Base-by-base conservation (phyloP, 306 rosid species). In the Citrullus colocynthis region DNA sequence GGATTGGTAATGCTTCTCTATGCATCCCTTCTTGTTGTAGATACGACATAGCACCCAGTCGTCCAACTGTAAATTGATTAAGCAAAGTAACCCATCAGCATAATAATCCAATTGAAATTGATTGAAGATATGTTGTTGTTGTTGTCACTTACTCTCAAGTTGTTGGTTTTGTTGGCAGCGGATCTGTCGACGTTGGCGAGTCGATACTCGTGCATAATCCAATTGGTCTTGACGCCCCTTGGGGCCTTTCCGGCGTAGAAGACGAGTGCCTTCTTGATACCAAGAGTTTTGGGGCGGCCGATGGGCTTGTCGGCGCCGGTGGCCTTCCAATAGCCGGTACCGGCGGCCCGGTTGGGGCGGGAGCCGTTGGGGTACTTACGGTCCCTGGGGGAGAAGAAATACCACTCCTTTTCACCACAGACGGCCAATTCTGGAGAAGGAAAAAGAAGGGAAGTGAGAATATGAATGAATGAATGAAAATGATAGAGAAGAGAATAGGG, bases 131-230 rank as follows among this genome's bases (percentile, higher is more conserved):
- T 18, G 18, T 51, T 9, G 45, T 6, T 42, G 36, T 32, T 32
- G 54, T 48, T 45, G 56, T 51, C 17, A 15, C 60, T 75, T 89
- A 95, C 97, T 93, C 97, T 90, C 34, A 78, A 81, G 82, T 86
- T 28, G 77, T 72, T 89, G 52, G 82, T 87, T 45, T 90, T 90
- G 80, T 88, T 92, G 74, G 80, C 34, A 9, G 99, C 97, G 0
- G 99, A 90, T 57, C 99, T 64, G 7, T 95, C 99, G 9, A 95
- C 99, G 48, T 95, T 95, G 12, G 99, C 97, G 44, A 95, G 93
- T 36, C 99, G 97, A 78, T 95, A 95, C 77, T 95, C 99, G 8
- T 95, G 99, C 99, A 95, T 95, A 67, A 95, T 95, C 98, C 98
- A 95, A 62, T 95, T 95, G 57, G 98, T 95, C 55, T 95, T 95